Evolutionary conservation across 2,329 filamentous ascomycete genomes (phyloP).

Genomic region (Berkeleyomyces rouxiae): DNA sequence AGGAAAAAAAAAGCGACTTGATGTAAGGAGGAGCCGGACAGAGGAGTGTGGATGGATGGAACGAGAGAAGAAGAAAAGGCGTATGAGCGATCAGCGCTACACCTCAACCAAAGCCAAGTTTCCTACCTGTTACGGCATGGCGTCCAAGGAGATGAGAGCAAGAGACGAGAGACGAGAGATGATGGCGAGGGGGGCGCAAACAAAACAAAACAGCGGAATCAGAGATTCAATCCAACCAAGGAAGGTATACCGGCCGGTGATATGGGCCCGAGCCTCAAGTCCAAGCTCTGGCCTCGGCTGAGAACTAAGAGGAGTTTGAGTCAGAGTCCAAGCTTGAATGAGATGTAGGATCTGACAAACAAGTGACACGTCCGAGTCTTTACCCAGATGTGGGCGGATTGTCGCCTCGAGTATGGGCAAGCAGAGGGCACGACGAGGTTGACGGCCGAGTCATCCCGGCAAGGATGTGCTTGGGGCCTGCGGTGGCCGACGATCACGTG

Average conservation of each 20-base stretch:
- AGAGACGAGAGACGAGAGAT: no score
- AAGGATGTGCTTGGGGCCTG: neutral
- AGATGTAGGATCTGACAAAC: neutral
- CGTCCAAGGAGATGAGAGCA: no score
- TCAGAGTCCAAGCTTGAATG: neutral
- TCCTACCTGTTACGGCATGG: neutral
- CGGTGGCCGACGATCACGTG: neutral
- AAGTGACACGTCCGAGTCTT: neutral
- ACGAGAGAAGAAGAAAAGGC: neutral
- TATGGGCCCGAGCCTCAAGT: neutral
- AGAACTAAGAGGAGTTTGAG: neutral
- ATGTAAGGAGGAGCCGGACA: neutral
- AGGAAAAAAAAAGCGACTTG: neutral
- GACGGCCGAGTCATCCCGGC: neutral
- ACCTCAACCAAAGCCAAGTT: neutral
- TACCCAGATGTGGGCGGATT: neutral
- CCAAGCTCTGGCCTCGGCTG: neutral
- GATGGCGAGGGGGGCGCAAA: neutral
- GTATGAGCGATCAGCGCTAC: neutral
- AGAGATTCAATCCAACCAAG: neutral
- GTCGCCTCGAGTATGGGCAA: neutral
- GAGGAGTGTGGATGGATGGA: neutral
- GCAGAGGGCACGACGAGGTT: neutral
- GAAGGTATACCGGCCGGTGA: neutral
- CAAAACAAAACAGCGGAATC: neutral